Evolutionary conservation across 202 grass and related monocot genomes (phyloP), one percentile per base, ranked within the genome.

Genomic region (Elaeis oleifera): DNA sequence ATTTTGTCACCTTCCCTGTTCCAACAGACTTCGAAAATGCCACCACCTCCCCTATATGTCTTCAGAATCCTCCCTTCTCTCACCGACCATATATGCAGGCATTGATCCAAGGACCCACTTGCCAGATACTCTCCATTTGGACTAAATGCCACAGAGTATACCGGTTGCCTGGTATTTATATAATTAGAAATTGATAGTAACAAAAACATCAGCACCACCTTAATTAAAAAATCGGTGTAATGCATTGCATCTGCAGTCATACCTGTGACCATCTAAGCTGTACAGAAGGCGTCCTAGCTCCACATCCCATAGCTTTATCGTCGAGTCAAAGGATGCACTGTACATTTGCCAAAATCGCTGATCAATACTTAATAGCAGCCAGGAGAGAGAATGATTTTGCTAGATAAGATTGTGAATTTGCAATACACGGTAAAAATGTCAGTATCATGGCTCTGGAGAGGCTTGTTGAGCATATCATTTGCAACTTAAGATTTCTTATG

Each of bases 1-100:
- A 97, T 82, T 79, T 91, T 97, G 75, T 79, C 90, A 29, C 88
- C 88, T 81, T 97, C 88, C 80, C 90, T 97, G 65, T 91, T 97
- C 92, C 92, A 97, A 59, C 92, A 97, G 16, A 97, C 92, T 81
- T 97, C 92, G 2, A 97, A 97, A 71, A 97, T 97, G 74, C 92
- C 88, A 23, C 87, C 92, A 24, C 68, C 81, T 53, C 92, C 92
- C 80, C 74, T 85, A 54, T 89, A 97, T 3, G 88, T 97, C 74
- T 88, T 91, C 77, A 97, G 49, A 55, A 97, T 76, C 61, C 70
- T 86, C 49, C 92, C 92, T 51, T 97, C 88, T 91, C 84, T 97
- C 51, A 97, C 92, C 0, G 92, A 97, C 92, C 88, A 97, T 61
- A 97, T 97, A 60, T 91, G 87, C 14, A 97, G 69, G 59, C 84